Percentiles rank a stretch among this genome's conserved stretches.
phyloP scores from a whole-genome alignment of 2,329 filamentous ascomycete species.

The Calcarisporium arbuscula region DNA sequence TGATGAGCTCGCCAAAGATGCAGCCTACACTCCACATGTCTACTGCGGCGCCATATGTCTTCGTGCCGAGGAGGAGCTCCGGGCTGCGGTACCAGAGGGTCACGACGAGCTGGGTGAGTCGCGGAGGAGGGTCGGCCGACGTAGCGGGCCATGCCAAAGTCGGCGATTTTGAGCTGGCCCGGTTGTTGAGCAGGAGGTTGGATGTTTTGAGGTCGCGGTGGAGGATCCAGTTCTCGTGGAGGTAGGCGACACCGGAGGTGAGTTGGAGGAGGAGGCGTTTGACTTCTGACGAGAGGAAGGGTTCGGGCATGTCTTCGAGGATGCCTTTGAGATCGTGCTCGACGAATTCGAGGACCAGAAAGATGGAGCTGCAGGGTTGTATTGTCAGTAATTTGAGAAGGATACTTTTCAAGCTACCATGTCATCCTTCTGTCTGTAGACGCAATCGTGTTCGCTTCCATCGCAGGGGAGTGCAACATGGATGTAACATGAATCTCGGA shows the following conservation, averaged over 20 bases:
- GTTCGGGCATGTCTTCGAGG: constrained; percentile 88
- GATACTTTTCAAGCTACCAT: too few relatives aligned
- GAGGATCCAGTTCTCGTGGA: constrained; percentile 86
- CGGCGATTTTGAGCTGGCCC: constrained; percentile 92
- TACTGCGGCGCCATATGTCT: constrained; percentile 66
- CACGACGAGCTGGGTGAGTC: constrained; percentile 86
- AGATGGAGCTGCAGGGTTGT: constrained; percentile 53
- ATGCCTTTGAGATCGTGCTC: constrained; percentile 95
- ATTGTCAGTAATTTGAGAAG: neutral
- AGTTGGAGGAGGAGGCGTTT: constrained; percentile 88
- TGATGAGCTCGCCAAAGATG: constrained; percentile 87
- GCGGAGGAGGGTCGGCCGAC: constrained; percentile 70
- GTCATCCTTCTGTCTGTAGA: too few relatives aligned
- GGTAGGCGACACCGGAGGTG: constrained; percentile 70
- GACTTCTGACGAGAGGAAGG: constrained; percentile 85
- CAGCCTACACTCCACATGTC: constrained; percentile 97
- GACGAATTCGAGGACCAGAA: constrained; percentile 93
- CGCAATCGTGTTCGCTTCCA: too few relatives aligned
- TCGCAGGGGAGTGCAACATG: constrained; percentile 1
- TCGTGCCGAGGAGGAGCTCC: constrained; percentile 78
- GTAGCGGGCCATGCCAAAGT: constrained; percentile 96
- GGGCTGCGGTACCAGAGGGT: constrained; percentile 96
- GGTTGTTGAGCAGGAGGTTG: constrained; percentile 91
- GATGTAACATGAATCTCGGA: constrained; percentile 1
- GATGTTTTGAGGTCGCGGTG: constrained; percentile 92